Base-by-base conservation (phyloP, 2,329 filamentous ascomycete genomes). In the Trichoderma hamatum region DNA sequence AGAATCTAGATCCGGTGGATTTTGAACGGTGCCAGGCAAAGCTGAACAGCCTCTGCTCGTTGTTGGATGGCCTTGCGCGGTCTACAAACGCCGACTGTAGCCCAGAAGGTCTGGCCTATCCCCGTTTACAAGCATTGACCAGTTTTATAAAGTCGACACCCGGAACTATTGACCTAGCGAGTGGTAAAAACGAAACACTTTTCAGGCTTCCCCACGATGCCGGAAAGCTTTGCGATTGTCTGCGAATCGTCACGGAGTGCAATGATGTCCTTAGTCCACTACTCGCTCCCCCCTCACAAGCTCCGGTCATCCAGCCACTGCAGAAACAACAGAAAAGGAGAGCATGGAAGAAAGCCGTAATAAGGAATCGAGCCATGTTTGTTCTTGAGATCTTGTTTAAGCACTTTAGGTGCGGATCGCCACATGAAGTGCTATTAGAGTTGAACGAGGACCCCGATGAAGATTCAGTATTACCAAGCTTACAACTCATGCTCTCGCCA, bases 281-380 rank as follows among this genome's bases (percentile, higher is more conserved):
- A 3, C 21, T 46, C 3, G 32, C 54, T 3, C 16, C 54, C 9
- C 14, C 64, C 9, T 3, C n/a, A 3, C 39, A 28, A 4, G 64
- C 52, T 3, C 10, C 36, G 19, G 16, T 9, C 24, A 30, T 14
- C 13, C 56, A 19, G 26, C 28, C 61, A 0, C 21, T 16, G 14
- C 56, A 34, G 1, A 54, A 1, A 5, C 34, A 69, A 32, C 52
- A n/a, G 39, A 13, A 63, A 55, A 14, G 67, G 21, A 32, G 21
- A 21, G 30, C 39, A 21, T 71, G 67, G 67, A 66, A 71, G 61
- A 71, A 71, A 7, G 34, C 43, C 10, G 56, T 49, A 39, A 67
- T 62, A 62, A 56, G 67, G 11, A 56, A 69, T 2, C 60, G 21
- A 32, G 56, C 46, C 3, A 58, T 30, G 14, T 58, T 52, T 14